phyloP scores from a whole-genome alignment of 2,329 filamentous ascomycete genomes.

The Botrytis aclada region DNA sequence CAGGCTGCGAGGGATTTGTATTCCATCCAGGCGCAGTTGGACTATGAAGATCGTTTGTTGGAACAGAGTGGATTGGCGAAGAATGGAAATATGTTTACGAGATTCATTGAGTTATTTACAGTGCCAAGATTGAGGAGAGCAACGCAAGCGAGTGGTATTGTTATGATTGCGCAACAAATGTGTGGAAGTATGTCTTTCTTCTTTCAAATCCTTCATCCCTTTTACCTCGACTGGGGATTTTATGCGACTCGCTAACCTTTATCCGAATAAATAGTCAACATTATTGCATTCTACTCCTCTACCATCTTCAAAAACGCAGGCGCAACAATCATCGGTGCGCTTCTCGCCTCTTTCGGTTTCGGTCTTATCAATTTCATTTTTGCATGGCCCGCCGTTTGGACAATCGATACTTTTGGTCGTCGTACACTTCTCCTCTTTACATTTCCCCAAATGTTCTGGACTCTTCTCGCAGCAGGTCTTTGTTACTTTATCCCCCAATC shows the following conservation, averaged over 20 bases:
- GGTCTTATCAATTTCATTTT: slow-evolving; percentile 63
- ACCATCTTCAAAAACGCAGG: slow-evolving; percentile 60
- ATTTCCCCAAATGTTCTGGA: slow-evolving; percentile 66
- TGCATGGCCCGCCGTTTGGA: slow-evolving; percentile 55
- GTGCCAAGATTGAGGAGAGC: slow-evolving; percentile 68
- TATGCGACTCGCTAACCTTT: background rate
- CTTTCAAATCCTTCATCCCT: slow-evolving; percentile 37
- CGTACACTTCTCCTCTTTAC: slow-evolving; percentile 61
- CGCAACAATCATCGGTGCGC: slow-evolving; percentile 51
- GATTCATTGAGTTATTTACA: slow-evolving; percentile 65
- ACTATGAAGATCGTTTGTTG: slow-evolving; percentile 44
- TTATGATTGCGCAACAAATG: slow-evolving; percentile 52
- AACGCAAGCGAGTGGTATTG: slow-evolving; percentile 70
- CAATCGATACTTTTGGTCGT: slow-evolving; percentile 66
- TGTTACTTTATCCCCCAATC: slow-evolving; percentile 49
- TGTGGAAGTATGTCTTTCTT: slow-evolving; percentile 20
- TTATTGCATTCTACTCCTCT: slow-evolving; percentile 73
- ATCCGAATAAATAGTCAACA: slow-evolving; percentile 46
- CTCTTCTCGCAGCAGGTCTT: slow-evolving; percentile 60
- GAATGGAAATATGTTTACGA: slow-evolving; percentile 49
- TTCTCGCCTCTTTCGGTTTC: slow-evolving; percentile 63
- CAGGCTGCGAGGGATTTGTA: slow-evolving; percentile 62
- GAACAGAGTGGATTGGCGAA: slow-evolving; percentile 36
- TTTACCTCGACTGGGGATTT: background rate
- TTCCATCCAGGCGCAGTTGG: slow-evolving; percentile 54